Base-by-base conservation (phyloP, 345 rosid genomes). In the Garcia nutans region DNA sequence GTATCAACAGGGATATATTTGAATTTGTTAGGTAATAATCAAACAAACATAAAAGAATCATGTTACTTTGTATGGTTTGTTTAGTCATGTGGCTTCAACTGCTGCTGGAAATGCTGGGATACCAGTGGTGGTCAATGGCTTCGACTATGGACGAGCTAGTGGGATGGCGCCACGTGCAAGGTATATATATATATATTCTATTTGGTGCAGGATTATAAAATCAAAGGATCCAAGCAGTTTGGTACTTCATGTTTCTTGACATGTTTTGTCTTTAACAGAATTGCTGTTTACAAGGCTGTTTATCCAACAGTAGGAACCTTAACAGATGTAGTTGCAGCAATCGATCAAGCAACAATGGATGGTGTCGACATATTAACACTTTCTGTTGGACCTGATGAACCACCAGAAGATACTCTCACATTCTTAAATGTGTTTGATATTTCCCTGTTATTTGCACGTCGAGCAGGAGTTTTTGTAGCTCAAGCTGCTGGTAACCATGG, bases 111-210 rank as follows among this genome's bases (percentile, higher is more conserved):
- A 93, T 66, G 74, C 83, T 8, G 89, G 89, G 60, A 89, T 93
- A 73, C 96, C 97, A 41, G 97, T 95, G 76, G 76, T 83, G 56
- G 87, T 85, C 42, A 84, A 90, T 77, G 93, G 95, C 52, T 90
- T 85, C 86, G 75, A 77, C 47, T 90, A 93, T 2, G 99, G 97
- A 2, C 81, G 77, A 74, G 92, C 97, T 52, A 89, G 92, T 37
- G 99, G 97, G 72, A 90, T 91, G 91, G 97, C 96, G 0, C 99
- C 99, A 20, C 83, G 88, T 15, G 92, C 99, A 56, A 84, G 96
- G 98, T 94, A 72, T 37, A 37, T 37, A 5, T 37, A 37, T 37
- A 37, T 37, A 37, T 1, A 76, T 10, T 44, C 3, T 71, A 16
- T 26, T 3, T 63, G 24, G 8, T 15, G 12, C 6, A 26, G 23